phyloP scores from a whole-genome alignment of 805 yeast species.

The Ogataea henricii region DNA sequence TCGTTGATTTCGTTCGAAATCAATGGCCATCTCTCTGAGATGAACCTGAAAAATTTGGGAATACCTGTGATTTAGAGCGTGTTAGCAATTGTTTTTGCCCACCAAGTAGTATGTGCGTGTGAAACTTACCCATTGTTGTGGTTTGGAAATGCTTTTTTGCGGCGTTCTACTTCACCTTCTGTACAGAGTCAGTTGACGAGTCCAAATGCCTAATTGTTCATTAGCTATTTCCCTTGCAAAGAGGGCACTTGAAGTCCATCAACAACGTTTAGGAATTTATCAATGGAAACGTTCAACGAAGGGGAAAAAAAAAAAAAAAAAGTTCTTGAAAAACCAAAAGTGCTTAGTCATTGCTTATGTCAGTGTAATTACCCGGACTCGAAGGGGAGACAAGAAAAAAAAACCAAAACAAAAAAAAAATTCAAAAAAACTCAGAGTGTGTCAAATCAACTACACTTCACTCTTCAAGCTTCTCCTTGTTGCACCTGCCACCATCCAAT shows the following conservation, averaged over 20 bases:
- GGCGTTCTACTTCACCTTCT: not conserved
- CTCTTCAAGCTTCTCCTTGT: not conserved
- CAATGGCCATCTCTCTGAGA: slow-evolving; percentile 98
- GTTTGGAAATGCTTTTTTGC: not conserved
- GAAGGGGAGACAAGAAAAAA: not conserved
- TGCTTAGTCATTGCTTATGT: not conserved
- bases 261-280: not conserved
- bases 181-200: not conserved
- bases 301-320: not conserved
- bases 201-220: not conserved
- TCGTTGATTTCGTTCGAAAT: slow-evolving; percentile 85
- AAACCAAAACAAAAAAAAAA: not conserved
- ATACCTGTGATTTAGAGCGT: slow-evolving; percentile 61
- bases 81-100: not conserved
- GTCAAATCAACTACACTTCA: too few species aligned
- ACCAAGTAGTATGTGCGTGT: slow-evolving; percentile 23
- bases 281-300: slow-evolving; percentile 4
- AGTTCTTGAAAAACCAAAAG: not conserved
- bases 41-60: slow-evolving; percentile 94
- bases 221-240: too few species aligned
- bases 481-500: too few species aligned
- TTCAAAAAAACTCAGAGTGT: not conserved
- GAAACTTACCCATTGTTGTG: slow-evolving; percentile 14
- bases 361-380: not conserved
- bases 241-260: too few species aligned